phyloP scores from a whole-genome alignment of 2,329 filamentous ascomycete genomes.

The Metarhizium robertsii region DNA sequence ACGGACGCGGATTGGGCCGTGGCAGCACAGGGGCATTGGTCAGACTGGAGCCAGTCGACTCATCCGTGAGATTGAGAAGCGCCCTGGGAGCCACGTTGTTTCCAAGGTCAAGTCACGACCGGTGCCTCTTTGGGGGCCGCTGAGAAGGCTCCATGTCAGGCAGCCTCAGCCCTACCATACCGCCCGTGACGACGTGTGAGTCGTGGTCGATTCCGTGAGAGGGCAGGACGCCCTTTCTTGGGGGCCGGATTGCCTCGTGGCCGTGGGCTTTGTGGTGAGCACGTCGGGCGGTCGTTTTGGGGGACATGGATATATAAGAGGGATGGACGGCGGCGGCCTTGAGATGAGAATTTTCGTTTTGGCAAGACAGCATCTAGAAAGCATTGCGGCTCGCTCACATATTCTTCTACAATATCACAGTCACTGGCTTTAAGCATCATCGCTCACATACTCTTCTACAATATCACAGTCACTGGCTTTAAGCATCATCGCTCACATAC shows the following conservation, averaged over 20 bases:
- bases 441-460: not conserved
- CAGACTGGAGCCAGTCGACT: not conserved
- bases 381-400: not conserved
- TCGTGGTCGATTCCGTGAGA: not conserved
- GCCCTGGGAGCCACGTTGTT: not conserved
- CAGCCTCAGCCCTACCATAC: not conserved
- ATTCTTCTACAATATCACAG: not conserved
- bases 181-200: not conserved
- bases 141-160: not conserved
- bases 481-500: not conserved
- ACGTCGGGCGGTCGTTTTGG: not conserved
- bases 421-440: not conserved
- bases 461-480: not conserved
- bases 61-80: not conserved
- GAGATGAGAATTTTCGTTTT: not conserved
- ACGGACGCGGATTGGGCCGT: not conserved
- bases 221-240: not conserved
- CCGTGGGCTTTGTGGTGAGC: not conserved
- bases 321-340: not conserved
- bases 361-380: not conserved
- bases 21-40: not conserved
- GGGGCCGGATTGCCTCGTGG: not conserved
- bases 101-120: not conserved
- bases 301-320: not conserved
- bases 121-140: not conserved